Base-by-base conservation (phyloP, 1,139 yeast species). In the Protomyces inundatus region DNA sequence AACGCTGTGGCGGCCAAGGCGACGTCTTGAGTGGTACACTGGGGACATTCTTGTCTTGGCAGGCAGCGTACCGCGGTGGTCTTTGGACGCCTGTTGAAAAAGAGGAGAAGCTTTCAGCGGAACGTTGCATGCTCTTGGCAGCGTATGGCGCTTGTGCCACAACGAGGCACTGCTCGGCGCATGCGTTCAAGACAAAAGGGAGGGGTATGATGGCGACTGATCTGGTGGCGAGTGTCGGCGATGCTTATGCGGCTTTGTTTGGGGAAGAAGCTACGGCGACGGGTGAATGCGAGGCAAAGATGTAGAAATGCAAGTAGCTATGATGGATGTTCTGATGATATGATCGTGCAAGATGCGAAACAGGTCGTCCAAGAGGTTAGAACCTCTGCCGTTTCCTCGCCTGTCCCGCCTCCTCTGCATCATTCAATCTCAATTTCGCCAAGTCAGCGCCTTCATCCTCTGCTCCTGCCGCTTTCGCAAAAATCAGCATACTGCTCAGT, bases 1-100 rank as follows among this genome's bases (percentile, higher is more conserved):
- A 86, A 69, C 78, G 96, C 35, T 90, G 86, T 7, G 91, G 95
- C n/a, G 96, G 96, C 0, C 96, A 88, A 74, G 96, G 96, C 10
- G 96, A 88, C 70, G 85, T 95, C 0, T 73, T 88, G 54, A 81
- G 88, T 1, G 96, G 96, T 0, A 77, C 86, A 23, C 75, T 87
- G 33, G 88, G 88, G 5, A 84, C 93, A 0, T 77, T 88, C 69
- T 69, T 84, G 52, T 86, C 87, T 0, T 84, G 88, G 86, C 75
- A 88, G 72, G 75, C 80, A 56, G 84, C 87, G 16, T 88, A 87
- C 69, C 79, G 81, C 66, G 70, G 77, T 14, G 73, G 75, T 2
- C 70, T 84, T 6, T 88, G 95, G 95, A 78, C 79, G 4, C 75
- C 75, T 40, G 71, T 73, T 70, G 51, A 66, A 9, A 68, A 53